Evolutionary conservation across 108 stramenopile species (phyloP).

Genomic region (Stephanodiscus triporus): DNA sequence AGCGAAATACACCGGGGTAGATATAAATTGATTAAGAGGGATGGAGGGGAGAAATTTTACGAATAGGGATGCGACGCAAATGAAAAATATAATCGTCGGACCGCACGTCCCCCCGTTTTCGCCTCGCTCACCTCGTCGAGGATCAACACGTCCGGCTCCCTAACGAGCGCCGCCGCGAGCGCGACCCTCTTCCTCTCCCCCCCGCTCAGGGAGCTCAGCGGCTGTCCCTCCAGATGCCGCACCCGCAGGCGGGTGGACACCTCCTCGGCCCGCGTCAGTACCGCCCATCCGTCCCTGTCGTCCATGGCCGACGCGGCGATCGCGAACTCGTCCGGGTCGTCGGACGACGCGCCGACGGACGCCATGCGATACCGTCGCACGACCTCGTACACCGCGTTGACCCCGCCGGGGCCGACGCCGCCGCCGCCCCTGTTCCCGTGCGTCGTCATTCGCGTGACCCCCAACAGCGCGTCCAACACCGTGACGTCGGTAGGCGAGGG

Average conservation of each 20-base stretch:
- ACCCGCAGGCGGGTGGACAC: constrained; percentile 72
- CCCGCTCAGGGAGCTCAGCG: constrained; percentile 66
- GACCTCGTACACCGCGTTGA: constrained; percentile 56
- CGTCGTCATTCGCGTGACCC: constrained; percentile 41
- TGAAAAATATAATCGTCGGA: constrained; percentile 5
- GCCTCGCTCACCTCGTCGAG: constrained; percentile 62
- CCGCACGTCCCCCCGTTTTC: too few species aligned
- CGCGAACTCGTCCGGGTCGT: constrained; percentile 67
- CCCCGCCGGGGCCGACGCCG: neutral
- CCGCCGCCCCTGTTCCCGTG: neutral
- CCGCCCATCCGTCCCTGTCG: constrained; percentile 65
- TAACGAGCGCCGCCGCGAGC: constrained; percentile 75
- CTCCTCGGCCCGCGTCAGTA: constrained; percentile 82
- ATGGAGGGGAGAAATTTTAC: neutral
- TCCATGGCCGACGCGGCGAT: constrained; percentile 76
- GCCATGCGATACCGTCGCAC: constrained; percentile 70
- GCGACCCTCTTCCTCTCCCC: constrained; percentile 88
- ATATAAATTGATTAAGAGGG: neutral
- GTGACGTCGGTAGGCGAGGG: constrained; percentile 63
- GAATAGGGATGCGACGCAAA: neutral
- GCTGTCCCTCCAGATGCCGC: constrained; percentile 66
- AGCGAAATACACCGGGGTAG: too few species aligned
- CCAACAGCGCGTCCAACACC: constrained; percentile 77
- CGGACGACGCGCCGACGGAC: constrained; percentile 48
- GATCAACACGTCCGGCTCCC: constrained; percentile 82